Base-by-base conservation (phyloP, 192 early-diverging fungal genomes). In the Podila epigama region DNA sequence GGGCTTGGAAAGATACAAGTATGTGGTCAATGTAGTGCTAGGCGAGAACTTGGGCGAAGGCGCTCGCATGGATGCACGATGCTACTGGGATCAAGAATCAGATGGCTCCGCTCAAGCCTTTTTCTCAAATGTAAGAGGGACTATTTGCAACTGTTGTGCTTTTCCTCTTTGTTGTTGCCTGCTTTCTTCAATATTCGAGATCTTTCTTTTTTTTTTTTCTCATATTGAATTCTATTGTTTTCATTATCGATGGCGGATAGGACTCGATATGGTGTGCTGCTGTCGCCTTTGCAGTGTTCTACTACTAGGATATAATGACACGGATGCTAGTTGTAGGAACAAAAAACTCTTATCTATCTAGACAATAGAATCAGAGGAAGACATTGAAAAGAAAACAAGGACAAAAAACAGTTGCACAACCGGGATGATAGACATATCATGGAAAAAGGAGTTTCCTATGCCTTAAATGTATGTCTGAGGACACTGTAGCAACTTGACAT, bases 91-190 rank as follows among this genome's bases (percentile, higher is more conserved):
- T 34, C 72, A 67, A 25, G 72, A 77, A 68, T 77, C 72, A 1
- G 72, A 77, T 44, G 72, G 72, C 33, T 77, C 66, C 36, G 72
- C 72, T n/a, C 72, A 77, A 53, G 72, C 72, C 37, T 77, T 77
- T 44, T 77, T 68, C 55, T 60, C 65, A 5, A 77, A 77, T 28
- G 72, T 77, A 61, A 67, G 25, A 28, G 29, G 15, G n/a, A 48
- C 1, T 20, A 44, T 20, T 15, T 44, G 8, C n/a, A 48, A 48
- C n/a, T 48, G 6, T 9, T 9, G 13, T 22, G 25, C n/a, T 15
- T 48, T 22, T 7, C 5, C 5, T 7, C 40, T 60, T 37, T 56
- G 20, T 65, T 12, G 36, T 22, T 53, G n/a, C 50, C 25, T 48
- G 15, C 16, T 36, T n/a, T 9, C 4, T 27, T 27, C 11, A 37